These are phyloP conservation scores for Pythium diclinum DNA, from an alignment of 352 stramenopile genomes.

Conservation along the genomic window DNA sequence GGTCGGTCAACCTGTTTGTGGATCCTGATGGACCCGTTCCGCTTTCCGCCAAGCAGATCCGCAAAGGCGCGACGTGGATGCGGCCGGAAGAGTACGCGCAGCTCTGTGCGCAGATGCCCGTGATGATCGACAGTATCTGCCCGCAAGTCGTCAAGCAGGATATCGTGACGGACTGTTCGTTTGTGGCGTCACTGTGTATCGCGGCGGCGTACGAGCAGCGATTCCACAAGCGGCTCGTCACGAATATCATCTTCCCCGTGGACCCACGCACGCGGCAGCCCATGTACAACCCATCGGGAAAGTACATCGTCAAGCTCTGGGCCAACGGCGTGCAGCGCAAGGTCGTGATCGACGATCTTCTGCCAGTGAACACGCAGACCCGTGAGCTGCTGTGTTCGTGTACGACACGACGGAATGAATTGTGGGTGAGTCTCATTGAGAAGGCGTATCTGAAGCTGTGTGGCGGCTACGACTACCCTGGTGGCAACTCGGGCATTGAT, in stretches of 20 bases:
- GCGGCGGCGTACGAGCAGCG: constrained; percentile 88
- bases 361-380: constrained; percentile 83
- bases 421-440: constrained; percentile 96
- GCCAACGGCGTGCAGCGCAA: constrained; percentile 92
- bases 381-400: constrained; percentile 82
- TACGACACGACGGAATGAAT: constrained; percentile 74
- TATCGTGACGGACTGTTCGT: constrained; percentile 92
- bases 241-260: constrained; percentile 95
- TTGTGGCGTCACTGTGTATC: constrained; percentile 92
- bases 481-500: constrained; percentile 96
- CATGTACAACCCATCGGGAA: constrained; percentile 90
- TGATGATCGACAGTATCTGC: constrained; percentile 75
- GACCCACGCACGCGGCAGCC: constrained; percentile 59
- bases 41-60: constrained; percentile 67
- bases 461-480: constrained; percentile 97
- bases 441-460: constrained; percentile 99
- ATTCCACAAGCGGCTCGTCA: constrained; percentile 91
- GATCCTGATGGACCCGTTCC: constrained; percentile 69
- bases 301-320: constrained; percentile 97
- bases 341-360: constrained; percentile 94
- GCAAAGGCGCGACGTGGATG: constrained; percentile 61
- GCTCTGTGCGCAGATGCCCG: constrained; percentile 42
- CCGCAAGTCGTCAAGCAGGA: constrained; percentile 85
- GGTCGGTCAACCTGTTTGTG: constrained; percentile 42
- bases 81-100: constrained; percentile 57